Percentiles rank a stretch among this genome's conserved stretches.
Conservation (phyloP, 2,329 filamentous ascomycete species). For the Alternaria viburni region DNA sequence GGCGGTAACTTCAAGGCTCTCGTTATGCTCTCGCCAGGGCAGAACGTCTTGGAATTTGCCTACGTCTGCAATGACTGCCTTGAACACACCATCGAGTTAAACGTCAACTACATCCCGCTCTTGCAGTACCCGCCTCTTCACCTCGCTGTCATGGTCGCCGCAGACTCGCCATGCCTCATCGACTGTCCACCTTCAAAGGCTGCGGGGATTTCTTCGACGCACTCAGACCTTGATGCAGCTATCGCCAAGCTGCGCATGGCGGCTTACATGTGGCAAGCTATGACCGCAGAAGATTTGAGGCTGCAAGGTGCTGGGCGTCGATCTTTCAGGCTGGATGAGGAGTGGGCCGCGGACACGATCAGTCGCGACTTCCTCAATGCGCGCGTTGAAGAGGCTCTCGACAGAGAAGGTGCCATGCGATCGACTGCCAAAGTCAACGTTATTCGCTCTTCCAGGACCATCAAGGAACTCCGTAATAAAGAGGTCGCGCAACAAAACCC, state of each 20-base stretch:
- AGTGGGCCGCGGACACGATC: slow-evolving; percentile 34
- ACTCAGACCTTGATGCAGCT: slow-evolving; percentile 37
- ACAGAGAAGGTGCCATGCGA: slow-evolving; percentile 26
- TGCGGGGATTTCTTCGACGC: slow-evolving; percentile 30
- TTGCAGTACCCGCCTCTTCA: slow-evolving; percentile 43
- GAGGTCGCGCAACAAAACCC: slow-evolving; percentile 30
- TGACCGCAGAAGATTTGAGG: slow-evolving; percentile 42
- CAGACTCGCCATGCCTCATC: slow-evolving; percentile 40
- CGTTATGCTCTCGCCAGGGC: slow-evolving; percentile 37
- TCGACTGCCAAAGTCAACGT: slow-evolving; percentile 38
- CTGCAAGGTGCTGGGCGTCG: slow-evolving; percentile 33
- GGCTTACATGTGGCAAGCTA: slow-evolving; percentile 46
- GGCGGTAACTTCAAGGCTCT: slow-evolving; percentile 43
- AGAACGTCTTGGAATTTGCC: slow-evolving; percentile 28
- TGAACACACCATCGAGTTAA: slow-evolving; percentile 14
- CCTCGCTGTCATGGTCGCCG: slow-evolving; percentile 41
- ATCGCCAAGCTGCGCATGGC: slow-evolving; percentile 44
- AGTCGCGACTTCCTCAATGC: slow-evolving; percentile 30
- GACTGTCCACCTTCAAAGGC: slow-evolving; percentile 39
- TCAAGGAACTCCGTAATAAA: slow-evolving; percentile 27
- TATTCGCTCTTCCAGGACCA: slow-evolving; percentile 31
- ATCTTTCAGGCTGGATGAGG: slow-evolving; percentile 41
- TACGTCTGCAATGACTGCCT: slow-evolving; percentile 28
- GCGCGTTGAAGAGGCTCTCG: slow-evolving; percentile 10
- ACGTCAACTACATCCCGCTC: slow-evolving; percentile 37